Evolutionary conservation across 805 yeast genomes (phyloP).

Genomic region (Sugiyamaella boreocaroliniensis): DNA sequence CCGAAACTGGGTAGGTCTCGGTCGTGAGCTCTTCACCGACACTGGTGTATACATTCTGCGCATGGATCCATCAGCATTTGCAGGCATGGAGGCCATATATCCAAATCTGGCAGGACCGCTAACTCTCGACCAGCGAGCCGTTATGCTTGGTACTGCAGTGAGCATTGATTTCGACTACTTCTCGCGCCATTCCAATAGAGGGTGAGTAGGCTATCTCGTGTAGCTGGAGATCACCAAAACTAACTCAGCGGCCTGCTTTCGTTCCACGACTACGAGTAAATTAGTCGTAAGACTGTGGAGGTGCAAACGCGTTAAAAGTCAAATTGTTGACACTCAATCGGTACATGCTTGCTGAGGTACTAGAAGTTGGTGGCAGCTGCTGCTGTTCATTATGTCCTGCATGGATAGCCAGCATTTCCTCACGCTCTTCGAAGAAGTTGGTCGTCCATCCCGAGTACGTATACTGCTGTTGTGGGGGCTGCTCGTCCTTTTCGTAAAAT

Average conservation of each 20-base stretch:
- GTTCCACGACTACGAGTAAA: constrained; percentile 15
- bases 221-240: not conserved
- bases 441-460: constrained; percentile 9
- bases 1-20: constrained; percentile 92
- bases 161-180: constrained; percentile 95
- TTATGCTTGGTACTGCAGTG: constrained; percentile 78
- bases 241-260: constrained; percentile 14
- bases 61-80: constrained; percentile 64
- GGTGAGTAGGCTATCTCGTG: constrained; percentile 19
- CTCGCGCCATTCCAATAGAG: constrained; percentile 75
- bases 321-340: not conserved
- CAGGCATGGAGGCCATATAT: constrained; percentile 48
- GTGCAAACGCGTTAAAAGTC: constrained; percentile 13
- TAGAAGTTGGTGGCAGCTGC: not conserved
- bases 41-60: constrained; percentile 86
- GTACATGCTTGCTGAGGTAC: not conserved
- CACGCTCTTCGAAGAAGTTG: not conserved
- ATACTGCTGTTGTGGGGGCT: not conserved
- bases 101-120: constrained; percentile 44
- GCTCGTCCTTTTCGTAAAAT: not conserved
- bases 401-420: not conserved
- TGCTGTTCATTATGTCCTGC: not conserved
- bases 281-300: constrained; percentile 6
- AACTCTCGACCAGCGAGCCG: constrained; percentile 76
- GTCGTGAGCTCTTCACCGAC: constrained; percentile 88